phyloP scores from a whole-genome alignment of 148 eudicot species.

The Vaccinium macrocarpon region DNA sequence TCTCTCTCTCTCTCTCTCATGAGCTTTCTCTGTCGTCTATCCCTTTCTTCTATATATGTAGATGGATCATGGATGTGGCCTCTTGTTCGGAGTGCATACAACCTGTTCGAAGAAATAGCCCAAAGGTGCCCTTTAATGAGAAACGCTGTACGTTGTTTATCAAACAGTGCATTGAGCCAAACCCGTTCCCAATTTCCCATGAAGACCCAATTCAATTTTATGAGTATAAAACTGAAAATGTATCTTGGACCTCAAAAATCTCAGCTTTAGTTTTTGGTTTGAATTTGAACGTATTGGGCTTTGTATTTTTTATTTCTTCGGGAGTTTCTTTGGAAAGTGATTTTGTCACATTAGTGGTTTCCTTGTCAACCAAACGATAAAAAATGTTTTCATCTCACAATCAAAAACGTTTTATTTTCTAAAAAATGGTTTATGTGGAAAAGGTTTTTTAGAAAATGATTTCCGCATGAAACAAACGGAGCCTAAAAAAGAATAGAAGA shows the following conservation, averaged over 20 bases:
- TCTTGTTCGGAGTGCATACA: slow-evolving; percentile 16
- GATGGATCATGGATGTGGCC: slow-evolving; percentile 5
- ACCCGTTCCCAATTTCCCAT: not conserved
- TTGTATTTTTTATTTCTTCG: too few species aligned
- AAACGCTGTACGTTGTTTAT: slow-evolving; percentile 3
- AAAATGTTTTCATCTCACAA: too few species aligned
- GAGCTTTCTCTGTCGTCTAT: not conserved
- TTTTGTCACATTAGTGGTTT: too few species aligned
- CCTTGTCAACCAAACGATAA: too few species aligned
- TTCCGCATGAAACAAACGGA: too few species aligned
- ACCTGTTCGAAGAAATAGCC: slow-evolving; percentile 41
- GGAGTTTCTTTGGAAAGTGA: too few species aligned
- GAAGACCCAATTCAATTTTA: slow-evolving; percentile 19
- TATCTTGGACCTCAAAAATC: slow-evolving; percentile 47
- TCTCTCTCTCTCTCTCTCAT: not conserved
- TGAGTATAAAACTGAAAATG: slow-evolving; percentile 24
- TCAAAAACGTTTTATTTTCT: too few species aligned
- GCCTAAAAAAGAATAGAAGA: too few species aligned
- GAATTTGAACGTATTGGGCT: too few species aligned
- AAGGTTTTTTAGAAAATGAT: too few species aligned
- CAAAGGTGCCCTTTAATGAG: slow-evolving; percentile 1
- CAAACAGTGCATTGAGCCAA: not conserved
- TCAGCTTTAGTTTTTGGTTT: slow-evolving; percentile 32
- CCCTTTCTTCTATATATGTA: not conserved
- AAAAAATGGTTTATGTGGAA: too few species aligned